phyloP scores from a whole-genome alignment of 257 asterid genomes.

The Coffea canephora region DNA sequence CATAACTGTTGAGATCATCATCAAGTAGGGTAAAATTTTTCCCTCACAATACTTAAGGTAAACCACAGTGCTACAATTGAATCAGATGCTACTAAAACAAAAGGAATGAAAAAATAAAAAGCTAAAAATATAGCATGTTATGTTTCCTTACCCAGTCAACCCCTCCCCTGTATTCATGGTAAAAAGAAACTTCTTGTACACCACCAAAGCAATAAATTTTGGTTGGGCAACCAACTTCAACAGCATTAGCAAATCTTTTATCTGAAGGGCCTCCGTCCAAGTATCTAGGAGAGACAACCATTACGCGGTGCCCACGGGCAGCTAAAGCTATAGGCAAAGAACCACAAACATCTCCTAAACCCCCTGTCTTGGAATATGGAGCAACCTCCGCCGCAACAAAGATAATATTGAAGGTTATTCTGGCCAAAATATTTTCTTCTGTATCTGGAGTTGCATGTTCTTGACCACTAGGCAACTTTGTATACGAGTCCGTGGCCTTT shows the following conservation, averaged over 20 bases:
- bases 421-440: conserved; percentile 25
- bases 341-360: conserved; percentile 98
- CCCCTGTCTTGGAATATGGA: conserved; percentile 97
- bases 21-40: not conserved
- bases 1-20: not conserved
- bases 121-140: not conserved
- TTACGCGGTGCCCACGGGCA: conserved; percentile 83
- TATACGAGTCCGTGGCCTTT: conserved; percentile 34
- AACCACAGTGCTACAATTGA: too few species aligned
- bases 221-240: conserved; percentile 41
- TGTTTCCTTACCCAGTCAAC: conserved; percentile 84
- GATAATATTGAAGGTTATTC: conserved; percentile 47
- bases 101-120: not conserved
- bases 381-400: conserved; percentile 93
- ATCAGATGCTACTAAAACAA: not conserved
- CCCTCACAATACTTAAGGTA: not conserved
- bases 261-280: conserved; percentile 55
- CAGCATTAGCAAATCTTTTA: conserved; percentile 56
- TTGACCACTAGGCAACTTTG: conserved; percentile 25
- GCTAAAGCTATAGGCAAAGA: conserved; percentile 90
- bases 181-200: conserved; percentile 72
- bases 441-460: conserved; percentile 32
- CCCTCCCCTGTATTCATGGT: conserved; percentile 88
- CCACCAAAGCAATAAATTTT: conserved; percentile 70
- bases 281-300: conserved; percentile 94